Evolutionary conservation across 2,329 filamentous ascomycete species (phyloP).

Genomic region (Akanthomyces uredinophilus): DNA sequence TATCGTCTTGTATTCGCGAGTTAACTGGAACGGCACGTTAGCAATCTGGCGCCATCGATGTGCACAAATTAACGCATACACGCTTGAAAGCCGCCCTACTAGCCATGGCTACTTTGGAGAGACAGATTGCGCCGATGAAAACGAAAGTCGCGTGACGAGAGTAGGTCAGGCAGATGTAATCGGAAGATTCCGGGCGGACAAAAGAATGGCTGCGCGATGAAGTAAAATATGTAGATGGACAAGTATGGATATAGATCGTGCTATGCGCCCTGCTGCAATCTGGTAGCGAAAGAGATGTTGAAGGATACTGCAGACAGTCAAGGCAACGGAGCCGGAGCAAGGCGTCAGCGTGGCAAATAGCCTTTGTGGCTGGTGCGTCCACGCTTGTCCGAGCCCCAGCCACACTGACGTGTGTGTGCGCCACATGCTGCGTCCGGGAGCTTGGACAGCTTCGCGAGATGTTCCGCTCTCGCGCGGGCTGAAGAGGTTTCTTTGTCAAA

Average conservation of each 20-base stretch:
- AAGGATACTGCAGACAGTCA: neutral
- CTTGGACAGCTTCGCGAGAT: conserved; percentile 11
- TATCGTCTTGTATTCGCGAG: conserved; percentile 59
- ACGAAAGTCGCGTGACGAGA: conserved; percentile 13
- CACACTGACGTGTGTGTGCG: conserved; percentile 9
- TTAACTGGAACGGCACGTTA: conserved; percentile 40
- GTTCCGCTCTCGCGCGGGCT: neutral
- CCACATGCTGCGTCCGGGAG: conserved; percentile 8
- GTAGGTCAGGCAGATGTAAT: neutral
- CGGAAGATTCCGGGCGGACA: neutral
- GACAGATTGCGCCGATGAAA: neutral
- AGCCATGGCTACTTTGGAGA: conserved; percentile 48
- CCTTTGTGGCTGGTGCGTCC: conserved; percentile 1
- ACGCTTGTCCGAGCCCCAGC: neutral
- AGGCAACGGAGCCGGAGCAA: conserved; percentile 2
- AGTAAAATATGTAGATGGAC: neutral
- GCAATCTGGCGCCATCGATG: conserved; percentile 9
- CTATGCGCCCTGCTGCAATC: neutral
- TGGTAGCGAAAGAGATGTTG: conserved; percentile 1
- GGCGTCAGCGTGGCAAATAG: conserved; percentile 13
- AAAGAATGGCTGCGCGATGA: neutral
- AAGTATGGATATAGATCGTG: neutral
- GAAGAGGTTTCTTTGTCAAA: neutral
- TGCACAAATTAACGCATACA: conserved; percentile 37
- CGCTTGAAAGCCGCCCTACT: conserved; percentile 69